Evolutionary conservation across 305 asterid species (phyloP).

Genomic region (Fraxinus albicans): DNA sequence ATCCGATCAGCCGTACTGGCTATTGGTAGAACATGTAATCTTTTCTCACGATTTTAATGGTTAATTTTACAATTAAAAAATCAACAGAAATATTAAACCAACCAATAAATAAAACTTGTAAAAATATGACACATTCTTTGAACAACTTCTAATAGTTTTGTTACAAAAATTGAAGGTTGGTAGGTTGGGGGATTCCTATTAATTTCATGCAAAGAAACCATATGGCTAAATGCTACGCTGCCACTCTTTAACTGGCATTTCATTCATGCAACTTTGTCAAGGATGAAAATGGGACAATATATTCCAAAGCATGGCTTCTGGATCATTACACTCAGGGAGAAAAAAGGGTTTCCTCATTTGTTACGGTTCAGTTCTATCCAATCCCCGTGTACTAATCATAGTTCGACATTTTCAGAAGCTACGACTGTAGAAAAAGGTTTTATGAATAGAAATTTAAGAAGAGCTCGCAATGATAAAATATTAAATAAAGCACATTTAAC

Average conservation of each 20-base stretch:
- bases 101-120: no score
- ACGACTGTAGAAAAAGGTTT: background rate
- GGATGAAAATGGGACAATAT: background rate
- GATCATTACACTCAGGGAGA: background rate
- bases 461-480: no score
- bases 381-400: background rate
- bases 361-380: background rate
- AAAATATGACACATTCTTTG: no score
- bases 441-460: background rate
- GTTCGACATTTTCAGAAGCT: background rate
- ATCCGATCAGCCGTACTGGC: no score
- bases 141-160: background rate
- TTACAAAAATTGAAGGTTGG: background rate
- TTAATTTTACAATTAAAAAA: no score
- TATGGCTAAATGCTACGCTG: background rate
- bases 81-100: no score
- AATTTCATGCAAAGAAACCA: background rate
- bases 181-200: background rate
- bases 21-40: no score
- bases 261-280: background rate
- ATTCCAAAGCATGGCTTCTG: no score
- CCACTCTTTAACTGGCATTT: background rate
- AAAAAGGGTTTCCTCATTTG: background rate
- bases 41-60: no score
- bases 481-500: background rate